Base-by-base conservation (phyloP, 805 yeast genomes). In the Candida boidinii region DNA sequence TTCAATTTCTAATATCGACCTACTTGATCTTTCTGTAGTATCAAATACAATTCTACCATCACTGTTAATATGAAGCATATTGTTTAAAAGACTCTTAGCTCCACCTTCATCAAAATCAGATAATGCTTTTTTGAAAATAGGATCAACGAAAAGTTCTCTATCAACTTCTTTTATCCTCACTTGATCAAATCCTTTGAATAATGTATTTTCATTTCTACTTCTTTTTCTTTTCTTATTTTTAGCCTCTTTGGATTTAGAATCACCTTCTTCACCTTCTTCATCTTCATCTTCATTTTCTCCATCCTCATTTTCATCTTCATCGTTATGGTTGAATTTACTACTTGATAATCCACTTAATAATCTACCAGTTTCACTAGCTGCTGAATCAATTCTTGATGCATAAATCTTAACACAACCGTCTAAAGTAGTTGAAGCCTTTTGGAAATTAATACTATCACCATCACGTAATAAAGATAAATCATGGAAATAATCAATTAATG, bases 381-480 rank as follows among this genome's bases (percentile, higher is more conserved):
- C 94, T 0, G 95, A 81, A 48, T 88, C 96, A 16, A 90, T 87
- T 46, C 97, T 71, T 12, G 94, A 82, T 10, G 88, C 75, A 52
- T 90, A 90, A 33, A 90, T 85, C 59, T 87, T 87, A 22, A 88
- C 90, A 63, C 96, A 88, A 1, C 96, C 96, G 48, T 88, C 96
- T 16, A 90, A 62, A 1, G 96, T 85, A 3, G 94, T 86, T 1
- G 92, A 76, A 0, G 96, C 97, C 44, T 79, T 75, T 53, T 85
- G 95, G 54, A 90, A 88, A 53, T 87, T 86, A 46, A 88, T 83
- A 26, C 76, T 69, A 35, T 80, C 86, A 5, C 86, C 80, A 33
- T 80, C 94, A 43, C 73, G 70, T 29, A 84, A 64, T 19, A 85
- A 70, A 18, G 82, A 71, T 56, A 86, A 64, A 48, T 85, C 95